Percentiles rank a stretch among this genome's conserved stretches.
Evolutionary conservation across 495 filamentous ascomycete species (phyloP).

Genomic region (Aspergillus diversus): DNA sequence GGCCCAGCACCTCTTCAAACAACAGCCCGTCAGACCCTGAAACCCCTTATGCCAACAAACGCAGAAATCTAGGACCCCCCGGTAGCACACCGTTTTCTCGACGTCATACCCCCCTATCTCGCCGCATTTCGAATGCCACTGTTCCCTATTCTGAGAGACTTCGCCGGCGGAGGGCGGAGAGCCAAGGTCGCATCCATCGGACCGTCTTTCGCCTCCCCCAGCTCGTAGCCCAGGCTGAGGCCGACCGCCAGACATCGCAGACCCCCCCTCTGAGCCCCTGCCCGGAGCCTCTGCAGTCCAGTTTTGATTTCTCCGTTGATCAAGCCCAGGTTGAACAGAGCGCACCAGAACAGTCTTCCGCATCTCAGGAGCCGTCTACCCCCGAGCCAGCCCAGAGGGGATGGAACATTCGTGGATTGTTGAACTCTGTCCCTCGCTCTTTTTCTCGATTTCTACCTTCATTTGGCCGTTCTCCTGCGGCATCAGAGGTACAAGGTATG

Average conservation of each 20-base stretch:
- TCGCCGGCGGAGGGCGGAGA: conserved; percentile 34
- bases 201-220: conserved; percentile 44
- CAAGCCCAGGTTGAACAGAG: conserved; percentile 5
- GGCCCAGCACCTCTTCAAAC: neutral
- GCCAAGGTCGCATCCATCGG: conserved; percentile 34
- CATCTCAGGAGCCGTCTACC: conserved; percentile 17
- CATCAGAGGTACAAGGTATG: conserved; percentile 20
- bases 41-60: conserved; percentile 26
- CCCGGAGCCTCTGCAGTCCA: conserved; percentile 15
- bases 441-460: conserved; percentile 27
- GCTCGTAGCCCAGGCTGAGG: conserved; percentile 34
- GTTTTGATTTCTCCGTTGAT: conserved; percentile 19
- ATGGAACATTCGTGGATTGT: conserved; percentile 32
- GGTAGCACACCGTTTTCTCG: conserved; percentile 26
- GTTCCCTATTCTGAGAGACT: conserved; percentile 35
- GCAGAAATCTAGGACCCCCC: conserved; percentile 29
- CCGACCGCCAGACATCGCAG: conserved; percentile 25
- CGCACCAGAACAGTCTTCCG: conserved; percentile 9
- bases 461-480: conserved; percentile 25
- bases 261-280: conserved; percentile 5
- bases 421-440: conserved; percentile 33
- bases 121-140: conserved; percentile 21
- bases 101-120: conserved; percentile 21
- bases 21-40: conserved; percentile 1
- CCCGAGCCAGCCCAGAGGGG: conserved; percentile 27